These are phyloP conservation scores for Agrocybe pediades DNA, from an alignment of 768 basidiomycete species.

Conservation along the genomic window DNA sequence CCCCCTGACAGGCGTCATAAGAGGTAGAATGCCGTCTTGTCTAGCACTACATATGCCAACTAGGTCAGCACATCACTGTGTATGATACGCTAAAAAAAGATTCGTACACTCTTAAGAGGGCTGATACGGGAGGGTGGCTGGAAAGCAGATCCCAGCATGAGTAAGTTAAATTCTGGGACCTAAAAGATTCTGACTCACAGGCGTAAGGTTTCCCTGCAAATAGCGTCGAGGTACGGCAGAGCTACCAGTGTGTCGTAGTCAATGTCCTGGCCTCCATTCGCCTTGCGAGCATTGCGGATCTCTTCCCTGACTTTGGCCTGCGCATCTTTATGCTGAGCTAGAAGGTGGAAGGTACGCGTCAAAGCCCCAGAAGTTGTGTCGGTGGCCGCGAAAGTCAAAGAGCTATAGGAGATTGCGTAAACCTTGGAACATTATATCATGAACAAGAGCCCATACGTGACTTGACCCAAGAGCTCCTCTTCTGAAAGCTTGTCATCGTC, in stretches of 20 bases:
- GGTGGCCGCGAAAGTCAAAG: slow-evolving; percentile 36
- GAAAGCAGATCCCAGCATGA: not conserved
- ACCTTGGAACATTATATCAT: not conserved
- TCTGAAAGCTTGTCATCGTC: slow-evolving; percentile 33
- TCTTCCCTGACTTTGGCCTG: slow-evolving; percentile 39
- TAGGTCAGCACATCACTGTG: not conserved
- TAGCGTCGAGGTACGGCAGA: slow-evolving; percentile 38
- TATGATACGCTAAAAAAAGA: not conserved
- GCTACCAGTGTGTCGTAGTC: slow-evolving; percentile 36
- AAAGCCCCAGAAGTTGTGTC: slow-evolving; percentile 44
- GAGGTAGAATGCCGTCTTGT: slow-evolving; percentile 12
- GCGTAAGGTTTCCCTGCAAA: slow-evolving; percentile 41
- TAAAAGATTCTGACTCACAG: slow-evolving; percentile 26
- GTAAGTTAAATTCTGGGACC: not conserved
- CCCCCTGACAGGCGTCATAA: slow-evolving; percentile 13
- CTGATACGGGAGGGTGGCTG: slow-evolving; percentile 13
- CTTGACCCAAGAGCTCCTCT: slow-evolving; percentile 36
- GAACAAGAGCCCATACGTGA: slow-evolving; percentile 22
- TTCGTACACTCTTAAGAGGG: slow-evolving; percentile 3
- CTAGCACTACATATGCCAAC: slow-evolving; percentile 3
- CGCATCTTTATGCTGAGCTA: slow-evolving; percentile 27
- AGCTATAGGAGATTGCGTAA: not conserved
- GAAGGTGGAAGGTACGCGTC: slow-evolving; percentile 32
- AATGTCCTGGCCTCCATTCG: slow-evolving; percentile 24
- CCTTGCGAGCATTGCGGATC: slow-evolving; percentile 23